Base-by-base conservation (phyloP, 2,329 filamentous ascomycete species). In the Aspergillus floridensis region DNA sequence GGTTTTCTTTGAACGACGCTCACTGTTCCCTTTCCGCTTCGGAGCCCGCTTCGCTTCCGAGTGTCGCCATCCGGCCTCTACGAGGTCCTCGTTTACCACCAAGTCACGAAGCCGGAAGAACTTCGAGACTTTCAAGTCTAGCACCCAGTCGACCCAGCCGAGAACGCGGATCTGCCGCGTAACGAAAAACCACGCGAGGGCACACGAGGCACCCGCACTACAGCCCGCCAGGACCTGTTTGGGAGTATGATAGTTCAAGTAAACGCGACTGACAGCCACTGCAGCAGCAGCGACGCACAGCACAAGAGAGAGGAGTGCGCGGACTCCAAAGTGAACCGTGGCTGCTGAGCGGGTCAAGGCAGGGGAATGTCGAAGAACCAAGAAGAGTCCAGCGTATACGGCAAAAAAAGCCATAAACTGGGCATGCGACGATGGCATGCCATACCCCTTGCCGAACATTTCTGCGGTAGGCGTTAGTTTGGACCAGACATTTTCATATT, bases 401-500 rank as follows among this genome's bases (percentile, higher is more conserved):
- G 91, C 89, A 84, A 96, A 98, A 81, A 92, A 99, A 58, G 89
- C 85, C 62, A 93, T 90, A 74, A 97, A 99, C 79, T 99, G 95
- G 8, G 95, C 90, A 78, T 99, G 95, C 41, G 93, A 97, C 7
- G 86, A 88, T 11, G 95, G 95, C 96, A 99, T 99, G 68, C 95
- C 96, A 73, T 99, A 99, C 64, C 95, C 95, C 76, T 96, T 96
- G 58, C 92, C 86, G 71, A 93, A 87, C 81, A 88, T 86, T 76
- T 85, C 85, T 87, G 65, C 46, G 12, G 35, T 21, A 24, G 56
- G 21, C 24, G 10, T 3, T 52, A 11, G 46, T 62, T 29, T 58
- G 48, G 11, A 24, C 44, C 12, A 16, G 11, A 26, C 8, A n/a
- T 11, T 5, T 14, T 11, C 26, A 29, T 16, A 16, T 35, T 35